Conservation (phyloP, 768 basidiomycete species). For the Chiua virens region DNA sequence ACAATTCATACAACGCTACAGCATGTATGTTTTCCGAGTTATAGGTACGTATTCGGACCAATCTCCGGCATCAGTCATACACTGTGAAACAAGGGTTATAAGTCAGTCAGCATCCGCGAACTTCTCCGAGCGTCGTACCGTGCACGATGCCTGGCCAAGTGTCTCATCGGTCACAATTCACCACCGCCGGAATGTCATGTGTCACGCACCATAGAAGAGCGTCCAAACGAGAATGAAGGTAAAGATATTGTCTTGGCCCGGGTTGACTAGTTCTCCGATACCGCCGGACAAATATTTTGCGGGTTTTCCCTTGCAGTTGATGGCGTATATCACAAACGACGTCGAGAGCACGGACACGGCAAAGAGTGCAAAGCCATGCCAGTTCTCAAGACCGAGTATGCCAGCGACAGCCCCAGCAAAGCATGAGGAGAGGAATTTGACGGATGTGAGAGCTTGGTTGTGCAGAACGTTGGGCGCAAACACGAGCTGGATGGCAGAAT, state of each 20-base stretch:
- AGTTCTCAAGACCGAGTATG: conserved; percentile 85
- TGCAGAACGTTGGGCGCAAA: conserved; percentile 66
- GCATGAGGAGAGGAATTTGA: conserved; percentile 81
- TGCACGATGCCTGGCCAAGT: conserved; percentile 44
- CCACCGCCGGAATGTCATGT: not conserved
- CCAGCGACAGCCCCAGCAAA: conserved; percentile 88
- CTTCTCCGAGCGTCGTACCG: conserved; percentile 32
- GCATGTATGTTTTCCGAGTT: no score
- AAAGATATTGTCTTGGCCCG: conserved; percentile 88
- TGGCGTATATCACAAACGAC: conserved; percentile 56
- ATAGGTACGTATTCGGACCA: no score
- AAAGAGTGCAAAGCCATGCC: conserved; percentile 81
- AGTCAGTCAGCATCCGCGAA: conserved; percentile 7
- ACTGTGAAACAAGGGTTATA: conserved; percentile 29
- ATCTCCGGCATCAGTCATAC: conserved; percentile 34
- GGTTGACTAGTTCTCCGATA: conserved; percentile 67
- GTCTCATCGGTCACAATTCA: not conserved
- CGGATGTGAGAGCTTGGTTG: conserved; percentile 59
- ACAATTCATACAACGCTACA: no score
- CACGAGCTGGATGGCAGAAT: conserved; percentile 56
- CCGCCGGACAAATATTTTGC: conserved; percentile 64
- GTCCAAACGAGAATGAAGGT: conserved; percentile 95
- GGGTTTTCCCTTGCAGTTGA: conserved; percentile 73
- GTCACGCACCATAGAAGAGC: conserved; percentile 76
- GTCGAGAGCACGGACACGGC: conserved; percentile 64